Evolutionary conservation across 129 eudicot genomes (phyloP), one percentile per base, ranked within the genome.

Genomic region (Arctium lappa): DNA sequence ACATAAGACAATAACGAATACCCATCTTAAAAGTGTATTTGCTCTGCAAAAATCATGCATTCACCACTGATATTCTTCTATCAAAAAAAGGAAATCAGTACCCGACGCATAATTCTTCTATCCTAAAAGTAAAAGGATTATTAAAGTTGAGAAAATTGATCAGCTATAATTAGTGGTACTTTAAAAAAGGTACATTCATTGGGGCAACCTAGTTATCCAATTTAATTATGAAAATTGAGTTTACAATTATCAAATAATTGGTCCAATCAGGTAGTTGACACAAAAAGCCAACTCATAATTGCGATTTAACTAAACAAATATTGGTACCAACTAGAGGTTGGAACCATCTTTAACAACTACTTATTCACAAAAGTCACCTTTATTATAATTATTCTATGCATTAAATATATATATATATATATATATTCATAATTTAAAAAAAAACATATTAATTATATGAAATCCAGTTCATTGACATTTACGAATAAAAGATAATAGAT

Each of bases 241-340:
- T 53, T 18, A 15, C 4, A 56, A 16, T 15, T 32, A 56, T 50
- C 48, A 34, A 76, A 76, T 50, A 53, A 50, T 76, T 53, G 80
- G 63, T 6, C 48, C 71, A 76, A 76, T 56, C 16, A 31, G 69
- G 80, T 16, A 53, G 80, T 56, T 53, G 80, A 56, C 80, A 76
- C 16, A 9, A 37, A 22, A 63, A 63, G 76, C 71, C 70, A 76
- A 56, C 12, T 76, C 80, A 76, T 76, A 76, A 76, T 76, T 76
- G 70, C 3, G 6, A 56, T 53, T 53, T 76, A 76, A 56, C 48
- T 76, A 50, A 56, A 76, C 32, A 76, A 76, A 56, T 16, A 69
- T 50, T 76, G 6, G 53, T 16, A 56, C 80, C 80, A 50, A 76
- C 72, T 42, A 69, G 80, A 76, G 46, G 80, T 53, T 76, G 80